These are phyloP conservation scores for Astragalus membranaceus DNA, from an alignment of 306 rosid genomes.

Conservation along the genomic window DNA sequence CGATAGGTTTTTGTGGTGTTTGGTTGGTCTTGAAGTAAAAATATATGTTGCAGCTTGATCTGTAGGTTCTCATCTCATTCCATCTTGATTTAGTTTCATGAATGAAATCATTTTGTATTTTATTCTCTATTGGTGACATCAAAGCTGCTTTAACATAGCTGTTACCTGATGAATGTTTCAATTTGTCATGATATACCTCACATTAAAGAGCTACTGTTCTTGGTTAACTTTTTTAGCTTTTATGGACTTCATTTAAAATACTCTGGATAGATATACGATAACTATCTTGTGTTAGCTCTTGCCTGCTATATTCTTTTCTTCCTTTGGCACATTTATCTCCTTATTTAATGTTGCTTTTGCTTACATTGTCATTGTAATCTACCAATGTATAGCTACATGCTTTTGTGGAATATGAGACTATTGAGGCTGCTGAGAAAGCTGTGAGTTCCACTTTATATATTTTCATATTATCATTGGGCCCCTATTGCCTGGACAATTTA, in stretches of 20 bases:
- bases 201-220: background rate
- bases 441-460: constrained; percentile 45
- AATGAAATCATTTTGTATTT: background rate
- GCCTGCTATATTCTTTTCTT: constrained; percentile 6
- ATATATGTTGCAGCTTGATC: background rate
- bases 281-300: background rate
- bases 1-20: background rate
- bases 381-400: constrained; percentile 60
- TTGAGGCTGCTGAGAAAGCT: constrained; percentile 91
- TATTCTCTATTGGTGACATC: background rate
- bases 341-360: background rate
- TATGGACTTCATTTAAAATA: background rate
- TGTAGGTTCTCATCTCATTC: background rate
- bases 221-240: background rate
- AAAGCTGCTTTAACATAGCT: background rate
- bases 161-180: background rate
- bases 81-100: background rate
- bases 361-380: background rate
- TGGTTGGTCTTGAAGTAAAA: background rate
- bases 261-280: background rate
- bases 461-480: background rate
- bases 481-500: constrained; percentile 7
- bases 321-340: background rate
- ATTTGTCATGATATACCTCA: background rate
- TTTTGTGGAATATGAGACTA: constrained; percentile 80